Evolutionary conservation across 306 rosid species (phyloP), one percentile per base, ranked within the genome.

Genomic region (Pyrus pyrifolia): DNA sequence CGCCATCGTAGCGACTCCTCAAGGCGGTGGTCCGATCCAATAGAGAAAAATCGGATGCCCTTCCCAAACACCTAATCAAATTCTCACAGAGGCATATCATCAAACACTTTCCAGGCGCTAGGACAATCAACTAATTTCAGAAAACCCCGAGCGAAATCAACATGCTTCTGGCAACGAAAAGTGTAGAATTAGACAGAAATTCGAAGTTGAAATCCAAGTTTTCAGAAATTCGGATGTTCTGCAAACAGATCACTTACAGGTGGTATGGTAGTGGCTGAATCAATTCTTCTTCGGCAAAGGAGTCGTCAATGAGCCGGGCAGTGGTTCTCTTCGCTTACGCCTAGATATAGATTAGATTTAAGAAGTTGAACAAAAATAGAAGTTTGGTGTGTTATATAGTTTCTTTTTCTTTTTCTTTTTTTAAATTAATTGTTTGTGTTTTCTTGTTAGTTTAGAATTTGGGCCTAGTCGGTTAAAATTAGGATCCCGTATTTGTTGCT

Each of bases 391-490:
- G 40, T 35, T 6, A 33, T 6, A 6, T 6, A 35, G 2, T 33
- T 6, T 33, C 38, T 33, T 33, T 31, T 33, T 33, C 6, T 5
- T 33, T 35, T 6, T 35, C 8, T 35, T 35, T 35, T 35, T 6
- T 6, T 6, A 6, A 35, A 5, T 6, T 35, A 35, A 6, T 35
- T 35, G 40, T 35, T 35, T 6, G 8, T 35, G 1, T 35, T 33
- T 35, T 35, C 40, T 35, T 1, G 40, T 35, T 35, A 35, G 40
- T 35, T 35, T 35, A 6, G 40, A 35, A 35, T 6, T 35, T 35
- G 8, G 8, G 0, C 2, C 8, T 6, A 6, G 0, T 0, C 38
- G 0, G 0, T 35, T 35, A 0, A 6, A 35, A 35, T 35, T 6
- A 35, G 40, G 8, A 35, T 35, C 6, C 6, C 2, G 8, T 5